These are phyloP conservation scores for Tulasnella calospora DNA, from an alignment of 768 basidiomycete genomes.

Conservation along the genomic window DNA sequence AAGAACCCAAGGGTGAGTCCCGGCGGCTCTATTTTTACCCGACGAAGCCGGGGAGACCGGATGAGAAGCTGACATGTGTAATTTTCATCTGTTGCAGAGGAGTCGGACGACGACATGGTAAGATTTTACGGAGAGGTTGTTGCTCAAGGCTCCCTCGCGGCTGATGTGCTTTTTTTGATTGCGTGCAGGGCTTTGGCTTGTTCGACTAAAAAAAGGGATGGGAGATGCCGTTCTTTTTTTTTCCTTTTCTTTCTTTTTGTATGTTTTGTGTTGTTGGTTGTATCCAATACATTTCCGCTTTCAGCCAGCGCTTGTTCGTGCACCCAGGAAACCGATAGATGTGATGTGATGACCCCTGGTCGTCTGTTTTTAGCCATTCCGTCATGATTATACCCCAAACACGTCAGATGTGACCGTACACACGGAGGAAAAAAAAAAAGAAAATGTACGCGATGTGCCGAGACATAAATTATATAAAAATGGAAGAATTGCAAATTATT, in stretches of 20 bases:
- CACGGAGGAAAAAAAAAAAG: neutral
- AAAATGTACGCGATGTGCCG: neutral
- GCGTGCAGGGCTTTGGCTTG: constrained; percentile 68
- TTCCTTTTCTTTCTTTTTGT: neutral
- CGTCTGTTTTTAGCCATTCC: neutral
- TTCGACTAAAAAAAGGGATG: constrained; percentile 64
- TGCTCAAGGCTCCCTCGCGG: neutral
- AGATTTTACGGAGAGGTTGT: constrained; percentile 16
- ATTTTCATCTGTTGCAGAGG: constrained; percentile 49
- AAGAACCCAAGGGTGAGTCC: constrained; percentile 38
- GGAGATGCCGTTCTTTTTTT: neutral
- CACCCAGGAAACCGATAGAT: neutral
- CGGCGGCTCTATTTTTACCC: constrained; percentile 7
- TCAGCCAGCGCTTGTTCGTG: neutral
- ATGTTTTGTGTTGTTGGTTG: neutral
- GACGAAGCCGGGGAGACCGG: neutral
- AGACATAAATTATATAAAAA: neutral
- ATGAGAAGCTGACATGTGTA: constrained; percentile 47
- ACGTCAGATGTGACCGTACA: neutral
- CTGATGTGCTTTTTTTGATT: constrained; percentile 2
- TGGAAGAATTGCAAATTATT: neutral
- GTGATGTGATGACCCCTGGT: neutral
- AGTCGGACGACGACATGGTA: constrained; percentile 96
- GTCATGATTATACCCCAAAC: neutral
- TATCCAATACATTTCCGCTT: neutral